Evolutionary conservation across 139 green algal species (phyloP), one percentile per base, ranked within the genome.

Genomic region (Chlorella sp.): DNA sequence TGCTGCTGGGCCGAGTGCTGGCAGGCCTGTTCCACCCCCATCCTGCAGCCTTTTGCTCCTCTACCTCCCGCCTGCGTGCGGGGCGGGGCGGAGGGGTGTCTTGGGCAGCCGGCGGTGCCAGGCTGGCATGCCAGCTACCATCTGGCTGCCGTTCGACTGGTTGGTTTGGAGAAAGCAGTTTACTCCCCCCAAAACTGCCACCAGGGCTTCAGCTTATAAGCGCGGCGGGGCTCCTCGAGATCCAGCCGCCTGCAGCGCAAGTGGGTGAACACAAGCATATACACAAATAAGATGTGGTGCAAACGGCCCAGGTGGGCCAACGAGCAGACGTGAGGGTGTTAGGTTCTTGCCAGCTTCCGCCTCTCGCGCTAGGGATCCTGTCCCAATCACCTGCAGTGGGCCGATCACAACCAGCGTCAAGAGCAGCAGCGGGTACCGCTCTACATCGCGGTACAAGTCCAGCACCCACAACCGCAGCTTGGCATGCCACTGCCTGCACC

Each of bases 181-280:
- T 37, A 87, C 83, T 87, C 83, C 66, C 79, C 83, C 83, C 83
- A 87, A 1, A 77, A 60, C 83, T 87, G 66, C 83, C 83, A 87
- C 83, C 83, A 87, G 36, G 83, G 83, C 61, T 61, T 60, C 12
- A 39, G 66, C 60, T 61, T 77, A 61, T 79, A 40, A 5, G 37
- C 14, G 57, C 24, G 22, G 15, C 71, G 61, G 7, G 36, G 81
- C 81, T n/a, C 19, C 53, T 71, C 81, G 0, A n/a, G 61, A 12
- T 22, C 83, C 83, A 79, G 60, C 16, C 83, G 60, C 83, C 83
- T 87, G 83, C 83, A 76, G 19, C 11, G 14, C 12, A 32, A 2
- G 53, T n/a, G 11, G 53, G 53, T 19, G 22, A 18, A 11, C 22
- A 0, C 9, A 2, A 26, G 11, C 2, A 40, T 34, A 26, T 30